Base-by-base conservation (phyloP, 2,329 filamentous ascomycete genomes). In the Ceratocystis colombiana region DNA sequence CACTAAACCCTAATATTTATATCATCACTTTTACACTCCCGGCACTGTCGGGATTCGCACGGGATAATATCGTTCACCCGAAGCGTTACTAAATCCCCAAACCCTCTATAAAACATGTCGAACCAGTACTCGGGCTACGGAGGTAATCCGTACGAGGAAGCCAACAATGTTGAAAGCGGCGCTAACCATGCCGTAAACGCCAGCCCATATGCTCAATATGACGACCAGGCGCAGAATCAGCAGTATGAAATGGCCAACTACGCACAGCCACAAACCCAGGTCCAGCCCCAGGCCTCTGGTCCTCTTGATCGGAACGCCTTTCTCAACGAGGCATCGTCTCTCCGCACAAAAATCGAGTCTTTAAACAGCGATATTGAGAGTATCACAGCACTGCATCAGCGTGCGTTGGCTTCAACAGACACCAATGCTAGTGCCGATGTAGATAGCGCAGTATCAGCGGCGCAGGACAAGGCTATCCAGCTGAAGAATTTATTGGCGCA, bases 401-500 rank as follows among this genome's bases (percentile, higher is more conserved):
- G 86, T 72, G 81, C 86, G 28, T 81, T 92, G 33, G 80, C 82
- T 70, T 86, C 85, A 68, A 80, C 85, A 67, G 87, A 90, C 74
- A 76, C 77, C 55, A 73, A 72, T 64, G 44, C 65, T 25, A 73
- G 75, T 46, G 79, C 81, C 62, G 82, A 85, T 75, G 80, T 90
- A 28, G 86, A 92, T 75, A 79, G 82, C 71, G 79, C 88, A 64
- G 82, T 90, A 66, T 79, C 85, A 59, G 80, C 89, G 71, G 90
- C 88, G 4, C 86, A 89, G 74, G 77, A 85, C 70, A 82, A 86
- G 72, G 90, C 89, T 77, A 85, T 83, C n/a, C 79, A 82, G 70
- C 89, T 93, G 79, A 87, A 88, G 73, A 86, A 89, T 73, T 85
- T 89, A 76, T 88, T 93, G 78, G 89, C 88, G 75, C 83, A 82